phyloP scores from a whole-genome alignment of 176 grass and related monocot species.

The Alloteropsis semialata region DNA sequence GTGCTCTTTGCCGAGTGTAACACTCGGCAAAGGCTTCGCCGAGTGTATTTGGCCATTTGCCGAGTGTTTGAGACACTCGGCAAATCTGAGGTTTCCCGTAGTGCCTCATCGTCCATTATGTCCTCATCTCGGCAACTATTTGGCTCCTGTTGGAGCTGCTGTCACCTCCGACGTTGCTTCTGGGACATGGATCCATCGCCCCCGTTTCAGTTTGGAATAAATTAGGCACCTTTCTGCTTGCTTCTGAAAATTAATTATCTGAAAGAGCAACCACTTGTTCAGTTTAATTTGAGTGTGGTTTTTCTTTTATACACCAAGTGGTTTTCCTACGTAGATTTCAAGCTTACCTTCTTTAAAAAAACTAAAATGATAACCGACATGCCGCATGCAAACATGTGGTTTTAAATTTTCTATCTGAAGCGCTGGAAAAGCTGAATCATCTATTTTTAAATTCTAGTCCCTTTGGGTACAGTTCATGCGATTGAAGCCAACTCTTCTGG shows the following conservation, averaged over 20 bases:
- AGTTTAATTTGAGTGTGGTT: not conserved
- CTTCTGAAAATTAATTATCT: constrained; percentile 4
- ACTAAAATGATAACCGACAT: not conserved
- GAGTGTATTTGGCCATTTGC: no score
- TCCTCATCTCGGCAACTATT: constrained; percentile 21
- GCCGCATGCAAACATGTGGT: not conserved
- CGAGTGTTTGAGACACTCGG: no score
- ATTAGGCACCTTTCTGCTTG: constrained; percentile 29
- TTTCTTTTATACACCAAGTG: not conserved
- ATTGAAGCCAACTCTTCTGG: not conserved
- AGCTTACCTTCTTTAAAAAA: not conserved
- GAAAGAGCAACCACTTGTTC: not conserved
- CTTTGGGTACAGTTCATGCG: not conserved
- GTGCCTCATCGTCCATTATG: not conserved
- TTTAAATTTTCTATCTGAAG: constrained; percentile 10
- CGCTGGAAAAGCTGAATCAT: not conserved
- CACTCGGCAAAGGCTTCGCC: no score
- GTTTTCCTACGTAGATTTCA: constrained; percentile 4
- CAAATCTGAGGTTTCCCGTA: no score
- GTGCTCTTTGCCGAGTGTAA: no score
- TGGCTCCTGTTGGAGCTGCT: not conserved
- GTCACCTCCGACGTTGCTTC: constrained; percentile 35
- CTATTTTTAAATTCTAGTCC: not conserved
- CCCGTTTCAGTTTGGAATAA: not conserved
- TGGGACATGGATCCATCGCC: not conserved